A percentile compares a stretch with the other conserved stretches of the same genome.
Evolutionary conservation across 306 rosid genomes (phyloP).

Genomic region (Castanea mollissima): DNA sequence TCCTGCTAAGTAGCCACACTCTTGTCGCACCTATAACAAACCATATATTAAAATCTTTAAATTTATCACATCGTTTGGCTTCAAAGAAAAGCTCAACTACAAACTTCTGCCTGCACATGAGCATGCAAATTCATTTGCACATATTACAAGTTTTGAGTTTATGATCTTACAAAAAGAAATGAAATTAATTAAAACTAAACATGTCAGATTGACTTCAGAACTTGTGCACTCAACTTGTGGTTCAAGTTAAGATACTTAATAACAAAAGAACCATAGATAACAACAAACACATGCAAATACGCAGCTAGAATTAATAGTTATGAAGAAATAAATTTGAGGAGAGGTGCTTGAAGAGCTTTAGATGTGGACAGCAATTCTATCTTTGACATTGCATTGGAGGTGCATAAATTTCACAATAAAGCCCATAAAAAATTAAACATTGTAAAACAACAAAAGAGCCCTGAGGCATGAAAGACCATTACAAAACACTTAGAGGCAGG

Average conservation of each 20-base stretch:
- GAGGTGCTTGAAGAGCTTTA: slow-evolving; percentile 59
- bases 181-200: not conserved
- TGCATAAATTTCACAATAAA: not conserved
- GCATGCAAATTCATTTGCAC: not conserved
- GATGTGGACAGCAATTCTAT: slow-evolving; percentile 42
- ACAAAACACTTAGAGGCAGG: not conserved
- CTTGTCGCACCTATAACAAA: slow-evolving; percentile 65
- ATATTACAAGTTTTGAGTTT: not conserved
- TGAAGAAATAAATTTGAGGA: slow-evolving; percentile 16
- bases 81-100: not conserved
- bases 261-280: not conserved
- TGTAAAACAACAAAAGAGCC: not conserved
- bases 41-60: slow-evolving; percentile 1
- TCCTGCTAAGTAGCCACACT: slow-evolving; percentile 71
- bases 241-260: not conserved
- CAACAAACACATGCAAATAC: not conserved
- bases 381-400: slow-evolving; percentile 43
- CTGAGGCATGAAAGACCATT: not conserved
- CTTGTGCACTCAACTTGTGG: not conserved
- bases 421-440: not conserved
- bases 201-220: not conserved
- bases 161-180: not conserved
- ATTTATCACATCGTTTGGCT: not conserved
- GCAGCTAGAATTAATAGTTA: not conserved
- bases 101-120: not conserved